Base-by-base conservation (phyloP, 108 stramenopile species). In the Parmales sp. region DNA sequence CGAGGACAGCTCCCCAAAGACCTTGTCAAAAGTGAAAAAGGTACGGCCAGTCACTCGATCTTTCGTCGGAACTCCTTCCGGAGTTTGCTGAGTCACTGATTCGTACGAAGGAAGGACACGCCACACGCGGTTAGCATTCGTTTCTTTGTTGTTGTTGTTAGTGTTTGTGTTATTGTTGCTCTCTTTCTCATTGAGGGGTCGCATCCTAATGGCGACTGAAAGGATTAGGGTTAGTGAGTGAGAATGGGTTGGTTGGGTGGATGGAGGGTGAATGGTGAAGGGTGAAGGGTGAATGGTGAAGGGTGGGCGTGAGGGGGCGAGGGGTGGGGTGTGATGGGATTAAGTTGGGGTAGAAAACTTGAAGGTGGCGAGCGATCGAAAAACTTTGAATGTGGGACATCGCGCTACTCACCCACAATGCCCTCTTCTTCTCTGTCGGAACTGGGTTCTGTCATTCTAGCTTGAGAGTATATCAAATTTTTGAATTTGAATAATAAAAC, bases 1-100 rank as follows among this genome's bases (percentile, higher is more conserved):
- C 22, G 81, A 74, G 0, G 78, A 69, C 8, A 72, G 74, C 68
- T 90, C 93, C 11, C 83, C 86, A 73, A 93, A 99, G 0, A 87
- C 86, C 66, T 90, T 83, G 72, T 99, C 96, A 66, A 86, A 99
- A 38, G 86, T 86, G 71, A 98, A 99, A 37, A 88, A 82, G 46
- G 87, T 95, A 8, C 89, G 76, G 6, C 84, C 84, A 7, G 74
- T 74, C 9, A 89, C 76, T 34, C 86, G 71, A 51, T 87, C 82
- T 11, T 78, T 76, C 2, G 89, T 64, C 18, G 90, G 90, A 68
- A 89, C 82, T 18, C 90, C 90, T 25, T 73, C 68, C 28, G 76
- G 50, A 6, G 84, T 83, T 39, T 82, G 83, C 67, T 90, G 92
- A 6, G 85, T 76, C 20, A 91, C 72, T 22, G 85, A 86, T 29